Percentiles rank a stretch among this genome's conserved stretches.
These are phyloP conservation scores for Lachnellula subtilissima DNA, from an alignment of 2,329 filamentous ascomycete species.

Conservation along the genomic window DNA sequence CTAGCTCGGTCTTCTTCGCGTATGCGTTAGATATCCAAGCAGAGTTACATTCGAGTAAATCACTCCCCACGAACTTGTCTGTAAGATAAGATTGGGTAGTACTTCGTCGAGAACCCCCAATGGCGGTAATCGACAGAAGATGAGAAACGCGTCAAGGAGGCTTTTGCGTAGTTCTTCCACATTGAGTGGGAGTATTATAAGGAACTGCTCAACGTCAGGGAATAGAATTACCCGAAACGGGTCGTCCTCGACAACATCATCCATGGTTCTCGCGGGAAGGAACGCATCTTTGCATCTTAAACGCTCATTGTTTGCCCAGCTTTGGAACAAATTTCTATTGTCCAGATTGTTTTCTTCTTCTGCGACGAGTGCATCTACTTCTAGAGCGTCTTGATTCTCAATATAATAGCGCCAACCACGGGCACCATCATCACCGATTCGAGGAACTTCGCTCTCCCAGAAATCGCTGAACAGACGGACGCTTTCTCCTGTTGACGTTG, in stretches of 20 bases:
- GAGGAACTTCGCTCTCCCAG: conserved; percentile 79
- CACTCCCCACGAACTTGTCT: conserved; percentile 51
- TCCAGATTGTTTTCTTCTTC: conserved; percentile 15
- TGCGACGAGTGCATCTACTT: conserved; percentile 13
- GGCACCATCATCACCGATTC: conserved; percentile 70
- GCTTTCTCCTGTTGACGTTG: conserved; percentile 14
- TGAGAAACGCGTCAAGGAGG: conserved; percentile 65
- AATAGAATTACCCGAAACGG: conserved; percentile 79
- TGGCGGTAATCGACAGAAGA: conserved; percentile 62
- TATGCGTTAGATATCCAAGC: conserved; percentile 12
- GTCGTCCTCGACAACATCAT: conserved; percentile 73
- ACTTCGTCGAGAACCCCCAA: conserved; percentile 24
- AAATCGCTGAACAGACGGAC: conserved; percentile 58
- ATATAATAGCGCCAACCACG: conserved; percentile 63
- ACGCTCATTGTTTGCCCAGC: conserved; percentile 51
- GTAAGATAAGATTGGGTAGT: conserved; percentile 34
- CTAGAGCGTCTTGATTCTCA: conserved; percentile 23
- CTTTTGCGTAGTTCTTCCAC: conserved; percentile 36
- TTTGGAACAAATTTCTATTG: conserved; percentile 33
- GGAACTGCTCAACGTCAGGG: conserved; percentile 63
- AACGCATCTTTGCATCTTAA: conserved; percentile 42
- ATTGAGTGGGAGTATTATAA: conserved; percentile 48
- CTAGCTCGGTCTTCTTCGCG: conserved; percentile 1
- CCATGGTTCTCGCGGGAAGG: conserved; percentile 66
- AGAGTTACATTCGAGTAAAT: conserved; percentile 29